Evolutionary conservation across 257 asterid genomes (phyloP).

Genomic region (Lantana camara): DNA sequence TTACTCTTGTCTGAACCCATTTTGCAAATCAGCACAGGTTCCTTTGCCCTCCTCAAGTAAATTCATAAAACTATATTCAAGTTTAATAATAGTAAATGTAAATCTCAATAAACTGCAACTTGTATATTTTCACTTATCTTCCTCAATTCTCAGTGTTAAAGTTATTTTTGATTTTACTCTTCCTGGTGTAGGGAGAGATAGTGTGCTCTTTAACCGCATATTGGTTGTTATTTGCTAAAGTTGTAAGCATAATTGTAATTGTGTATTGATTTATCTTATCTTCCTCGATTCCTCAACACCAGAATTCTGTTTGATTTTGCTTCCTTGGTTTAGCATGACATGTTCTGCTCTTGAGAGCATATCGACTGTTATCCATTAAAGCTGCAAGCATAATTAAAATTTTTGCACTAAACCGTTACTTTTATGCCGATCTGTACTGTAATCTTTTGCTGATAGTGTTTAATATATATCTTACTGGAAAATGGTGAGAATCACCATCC

Average conservation of each 20-base stretch:
- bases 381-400: background rate
- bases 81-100: too few species aligned
- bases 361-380: background rate
- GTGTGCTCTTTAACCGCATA: too few species aligned
- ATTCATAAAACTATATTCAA: background rate
- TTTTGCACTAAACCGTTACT: background rate
- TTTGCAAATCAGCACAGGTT: slow-evolving; percentile 14
- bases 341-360: background rate
- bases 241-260: background rate
- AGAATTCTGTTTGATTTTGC: background rate
- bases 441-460: background rate
- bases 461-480: background rate
- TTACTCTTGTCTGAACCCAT: slow-evolving; percentile 20
- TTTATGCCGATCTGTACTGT: background rate
- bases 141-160: background rate
- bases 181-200: background rate
- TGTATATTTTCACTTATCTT: slow-evolving; percentile 8
- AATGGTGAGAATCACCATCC: slow-evolving; percentile 1
- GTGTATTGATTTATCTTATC: too few species aligned
- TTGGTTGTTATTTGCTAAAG: background rate
- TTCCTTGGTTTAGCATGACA: background rate
- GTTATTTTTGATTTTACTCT: background rate
- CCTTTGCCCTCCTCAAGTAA: slow-evolving; percentile 15
- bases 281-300: background rate
- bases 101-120: background rate